Percentiles rank a stretch among this genome's conserved stretches.
These are phyloP conservation scores for Ceriops zippeliana DNA, from an alignment of 345 rosid genomes.

Conservation along the genomic window DNA sequence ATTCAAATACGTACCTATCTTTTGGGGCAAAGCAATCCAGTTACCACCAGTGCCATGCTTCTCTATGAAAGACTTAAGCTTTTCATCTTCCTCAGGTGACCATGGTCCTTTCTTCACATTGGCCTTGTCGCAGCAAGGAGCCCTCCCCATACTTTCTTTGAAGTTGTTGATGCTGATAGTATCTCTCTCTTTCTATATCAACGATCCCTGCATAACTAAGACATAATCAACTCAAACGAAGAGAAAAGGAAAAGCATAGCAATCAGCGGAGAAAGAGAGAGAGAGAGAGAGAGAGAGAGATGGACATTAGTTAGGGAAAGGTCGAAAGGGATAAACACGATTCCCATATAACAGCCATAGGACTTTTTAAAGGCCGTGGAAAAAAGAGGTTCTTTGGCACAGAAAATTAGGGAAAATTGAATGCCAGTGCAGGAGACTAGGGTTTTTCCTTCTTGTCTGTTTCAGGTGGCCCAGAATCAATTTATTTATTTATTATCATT, in stretches of 20 bases:
- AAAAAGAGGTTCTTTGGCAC: conserved; percentile 13
- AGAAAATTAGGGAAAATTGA: conserved; percentile 25
- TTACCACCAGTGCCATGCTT: conserved; percentile 35
- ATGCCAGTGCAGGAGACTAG: conserved; percentile 31
- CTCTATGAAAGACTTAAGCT: conserved; percentile 32
- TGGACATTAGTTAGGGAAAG: background rate
- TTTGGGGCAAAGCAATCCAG: conserved; percentile 39
- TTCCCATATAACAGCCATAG: conserved; percentile 17
- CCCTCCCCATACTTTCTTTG: conserved; percentile 30
- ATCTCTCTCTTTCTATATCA: conserved; percentile 12
- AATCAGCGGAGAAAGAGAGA: conserved; percentile 33
- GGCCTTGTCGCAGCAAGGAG: conserved; percentile 38
- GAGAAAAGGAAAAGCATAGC: conserved; percentile 9
- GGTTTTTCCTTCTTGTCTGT: conserved; percentile 47
- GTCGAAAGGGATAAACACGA: conserved; percentile 22
- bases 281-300: background rate
- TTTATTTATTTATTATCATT: background rate
- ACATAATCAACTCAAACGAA: conserved; percentile 23
- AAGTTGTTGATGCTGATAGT: conserved; percentile 2
- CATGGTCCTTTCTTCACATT: conserved; percentile 38
- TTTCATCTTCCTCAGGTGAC: conserved; percentile 38
- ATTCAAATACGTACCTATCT: conserved; percentile 18
- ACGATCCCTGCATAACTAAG: background rate
- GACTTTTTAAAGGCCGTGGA: conserved; percentile 13
- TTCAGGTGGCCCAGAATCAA: conserved; percentile 32